Conservation (phyloP, 495 filamentous ascomycete genomes). For the Massariosphaeria phaeospora region DNA sequence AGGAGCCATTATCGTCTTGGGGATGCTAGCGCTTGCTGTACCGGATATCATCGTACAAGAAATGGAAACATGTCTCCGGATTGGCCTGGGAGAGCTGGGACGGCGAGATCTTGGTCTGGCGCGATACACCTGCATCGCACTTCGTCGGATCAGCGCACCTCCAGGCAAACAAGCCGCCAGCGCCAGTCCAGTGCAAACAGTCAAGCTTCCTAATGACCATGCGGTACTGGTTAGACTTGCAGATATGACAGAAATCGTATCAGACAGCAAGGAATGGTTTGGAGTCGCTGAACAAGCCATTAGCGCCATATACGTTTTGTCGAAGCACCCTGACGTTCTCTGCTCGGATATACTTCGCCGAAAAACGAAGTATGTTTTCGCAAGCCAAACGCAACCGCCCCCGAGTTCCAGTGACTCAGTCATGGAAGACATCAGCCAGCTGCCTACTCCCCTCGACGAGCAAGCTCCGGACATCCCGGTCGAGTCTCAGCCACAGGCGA, state of each 20-base stretch:
- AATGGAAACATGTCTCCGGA: conserved; percentile 87
- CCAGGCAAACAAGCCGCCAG: conserved; percentile 44
- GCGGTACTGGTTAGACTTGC: conserved; percentile 74
- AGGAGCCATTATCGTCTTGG: conserved; percentile 91
- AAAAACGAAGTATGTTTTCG: conserved; percentile 80
- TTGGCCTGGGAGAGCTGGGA: conserved; percentile 77
- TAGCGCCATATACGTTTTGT: conserved; percentile 89
- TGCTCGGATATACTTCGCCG: conserved; percentile 87
- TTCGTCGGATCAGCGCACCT: conserved; percentile 78
- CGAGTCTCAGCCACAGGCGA: conserved; percentile 15
- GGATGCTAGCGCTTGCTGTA: conserved; percentile 91
- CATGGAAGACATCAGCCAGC: conserved; percentile 41
- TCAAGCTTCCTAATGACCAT: conserved; percentile 86
- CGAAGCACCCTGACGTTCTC: conserved; percentile 88
- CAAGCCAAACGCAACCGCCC: conserved; percentile 37
- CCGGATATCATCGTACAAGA: conserved; percentile 90
- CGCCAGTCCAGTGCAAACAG: conserved; percentile 59
- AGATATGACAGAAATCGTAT: conserved; percentile 74
- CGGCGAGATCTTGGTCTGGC: conserved; percentile 79
- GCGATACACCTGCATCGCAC: conserved; percentile 89
- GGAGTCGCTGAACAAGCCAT: conserved; percentile 97
- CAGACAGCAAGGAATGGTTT: conserved; percentile 90
- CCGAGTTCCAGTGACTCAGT: conserved; percentile 40
- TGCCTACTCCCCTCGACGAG: conserved; percentile 18
- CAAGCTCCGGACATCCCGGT: conserved; percentile 15